Evolutionary conservation across 1,284 basidiomycete species (phyloP), one percentile per base, ranked within the genome.

Genomic region (Leccinum subrobustum): DNA sequence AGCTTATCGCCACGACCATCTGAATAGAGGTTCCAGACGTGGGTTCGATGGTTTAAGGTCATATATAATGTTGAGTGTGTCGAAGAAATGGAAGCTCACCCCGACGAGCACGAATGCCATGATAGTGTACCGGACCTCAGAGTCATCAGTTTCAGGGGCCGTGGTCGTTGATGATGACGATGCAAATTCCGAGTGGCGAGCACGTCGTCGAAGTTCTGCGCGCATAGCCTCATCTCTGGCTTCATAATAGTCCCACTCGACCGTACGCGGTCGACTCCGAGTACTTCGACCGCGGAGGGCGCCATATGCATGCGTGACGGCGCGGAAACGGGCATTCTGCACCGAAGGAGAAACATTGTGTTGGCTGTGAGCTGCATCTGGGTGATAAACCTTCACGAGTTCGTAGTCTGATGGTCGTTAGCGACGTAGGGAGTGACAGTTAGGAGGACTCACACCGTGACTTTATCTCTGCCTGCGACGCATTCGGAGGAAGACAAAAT

Each of bases 321-420:
- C 75, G 54, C 82, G 82, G 65, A 85, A 85, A 12, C 77, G 79
- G 4, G 75, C 68, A 58, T 79, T 81, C 12, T 78, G 77, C 42
- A 78, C 68, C 9, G 71, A 61, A 2, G 56, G 54, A 5, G 77
- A 62, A 12, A 78, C 64, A 6, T 79, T 58, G 50, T 64, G 63
- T 27, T 75, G 73, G 27, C 69, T 71, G 1, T 64, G 67, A 3
- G 73, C 72, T 4, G 76, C 75, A 62, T 84, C 83, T 6, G 83
- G 82, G 63, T 84, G 83, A 65, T 84, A 77, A 54, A 75, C 64
- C n/a, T 81, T 80, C 47, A 81, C 83, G 44, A 84, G 79, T 39
- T 84, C 81, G 63, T 81, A 83, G 66, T 84, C 83, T 84, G 63
- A 33, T 29, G 3, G 51, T 42, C 23, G 14, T 48, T 48, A 48